phyloP scores from a whole-genome alignment of 2,329 filamentous ascomycete species.

The Neodidymelliopsis sp. region DNA sequence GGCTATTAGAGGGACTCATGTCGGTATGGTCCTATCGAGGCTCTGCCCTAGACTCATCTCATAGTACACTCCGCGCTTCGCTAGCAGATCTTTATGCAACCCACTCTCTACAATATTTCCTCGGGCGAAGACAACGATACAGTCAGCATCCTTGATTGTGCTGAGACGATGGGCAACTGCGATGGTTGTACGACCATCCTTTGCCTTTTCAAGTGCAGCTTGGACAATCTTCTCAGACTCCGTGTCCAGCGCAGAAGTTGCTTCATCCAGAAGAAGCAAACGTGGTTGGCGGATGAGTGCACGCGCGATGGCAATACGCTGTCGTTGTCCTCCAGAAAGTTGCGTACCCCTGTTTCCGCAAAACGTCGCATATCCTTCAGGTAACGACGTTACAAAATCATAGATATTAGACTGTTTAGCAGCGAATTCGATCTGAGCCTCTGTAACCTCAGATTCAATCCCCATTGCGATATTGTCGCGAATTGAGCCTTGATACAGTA shows the following conservation, averaged over 20 bases:
- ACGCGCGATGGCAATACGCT: slow-evolving; percentile 91
- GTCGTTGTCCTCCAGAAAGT: slow-evolving; percentile 83
- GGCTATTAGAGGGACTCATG: background rate
- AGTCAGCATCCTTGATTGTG: slow-evolving; percentile 92
- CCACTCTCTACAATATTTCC: slow-evolving; percentile 85
- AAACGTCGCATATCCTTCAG: slow-evolving; percentile 62
- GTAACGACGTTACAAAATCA: slow-evolving; percentile 41
- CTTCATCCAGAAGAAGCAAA: slow-evolving; percentile 64
- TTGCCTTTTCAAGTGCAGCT: slow-evolving; percentile 79
- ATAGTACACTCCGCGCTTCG: slow-evolving; percentile 50
- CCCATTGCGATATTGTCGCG: slow-evolving; percentile 84
- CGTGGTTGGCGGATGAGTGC: slow-evolving; percentile 91
- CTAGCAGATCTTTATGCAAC: slow-evolving; percentile 56
- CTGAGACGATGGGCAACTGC: slow-evolving; percentile 91
- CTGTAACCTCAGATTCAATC: slow-evolving; percentile 69
- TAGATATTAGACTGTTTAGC: slow-evolving; percentile 68
- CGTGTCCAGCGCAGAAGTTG: slow-evolving; percentile 47
- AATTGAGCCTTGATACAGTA: slow-evolving; percentile 91
- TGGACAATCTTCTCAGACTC: slow-evolving; percentile 76
- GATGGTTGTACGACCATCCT: slow-evolving; percentile 87
- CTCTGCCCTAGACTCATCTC: slow-evolving; percentile 15
- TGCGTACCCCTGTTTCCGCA: slow-evolving; percentile 45
- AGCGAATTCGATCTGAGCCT: slow-evolving; percentile 76
- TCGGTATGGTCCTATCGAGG: slow-evolving; percentile 11
- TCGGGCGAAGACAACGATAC: slow-evolving; percentile 93